A percentile compares a stretch with the other conserved stretches of the same genome.
Conservation (phyloP, 768 basidiomycete genomes). For the Lentinus brumalis region DNA sequence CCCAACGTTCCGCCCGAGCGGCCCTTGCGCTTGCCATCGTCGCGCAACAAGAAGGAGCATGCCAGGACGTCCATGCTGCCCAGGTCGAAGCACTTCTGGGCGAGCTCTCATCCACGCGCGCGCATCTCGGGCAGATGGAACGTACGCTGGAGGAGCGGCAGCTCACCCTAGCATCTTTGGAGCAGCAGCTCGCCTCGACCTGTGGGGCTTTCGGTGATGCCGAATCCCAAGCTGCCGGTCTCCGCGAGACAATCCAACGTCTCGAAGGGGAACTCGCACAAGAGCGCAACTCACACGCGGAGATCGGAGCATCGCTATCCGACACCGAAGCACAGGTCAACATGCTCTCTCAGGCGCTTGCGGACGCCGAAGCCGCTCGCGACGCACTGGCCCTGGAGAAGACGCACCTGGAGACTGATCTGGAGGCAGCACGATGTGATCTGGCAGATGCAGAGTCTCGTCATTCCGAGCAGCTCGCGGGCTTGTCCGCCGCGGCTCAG, state of each 20-base stretch:
- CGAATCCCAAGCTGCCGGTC: conserved; percentile 18
- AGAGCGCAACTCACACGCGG: conserved; percentile 23
- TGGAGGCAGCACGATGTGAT: conserved; percentile 53
- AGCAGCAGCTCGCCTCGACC: conserved; percentile 11
- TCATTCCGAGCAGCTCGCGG: conserved; percentile 66
- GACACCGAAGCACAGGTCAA: conserved; percentile 46
- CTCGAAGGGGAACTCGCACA: conserved; percentile 23
- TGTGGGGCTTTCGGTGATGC: conserved; percentile 10
- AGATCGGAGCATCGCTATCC: conserved; percentile 35
- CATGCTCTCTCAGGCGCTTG: conserved; percentile 48
- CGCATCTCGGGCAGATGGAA: conserved; percentile 4
- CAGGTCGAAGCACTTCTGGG: conserved; percentile 5
- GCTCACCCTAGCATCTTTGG: conserved; percentile 4
- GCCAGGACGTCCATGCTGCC: neutral
- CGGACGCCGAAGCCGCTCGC: conserved; percentile 64
- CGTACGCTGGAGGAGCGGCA: conserved; percentile 1
- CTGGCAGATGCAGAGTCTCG: conserved; percentile 59
- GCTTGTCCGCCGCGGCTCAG: conserved; percentile 48
- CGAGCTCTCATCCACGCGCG: neutral
- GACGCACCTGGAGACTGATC: conserved; percentile 62
- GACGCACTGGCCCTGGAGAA: conserved; percentile 66
- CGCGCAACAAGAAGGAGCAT: conserved; percentile 10
- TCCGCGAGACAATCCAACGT: conserved; percentile 18
- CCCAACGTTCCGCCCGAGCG: conserved; percentile 1
- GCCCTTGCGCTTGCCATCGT: conserved; percentile 20